Base-by-base conservation (phyloP, 768 basidiomycete species). In the Serendipita indica region DNA sequence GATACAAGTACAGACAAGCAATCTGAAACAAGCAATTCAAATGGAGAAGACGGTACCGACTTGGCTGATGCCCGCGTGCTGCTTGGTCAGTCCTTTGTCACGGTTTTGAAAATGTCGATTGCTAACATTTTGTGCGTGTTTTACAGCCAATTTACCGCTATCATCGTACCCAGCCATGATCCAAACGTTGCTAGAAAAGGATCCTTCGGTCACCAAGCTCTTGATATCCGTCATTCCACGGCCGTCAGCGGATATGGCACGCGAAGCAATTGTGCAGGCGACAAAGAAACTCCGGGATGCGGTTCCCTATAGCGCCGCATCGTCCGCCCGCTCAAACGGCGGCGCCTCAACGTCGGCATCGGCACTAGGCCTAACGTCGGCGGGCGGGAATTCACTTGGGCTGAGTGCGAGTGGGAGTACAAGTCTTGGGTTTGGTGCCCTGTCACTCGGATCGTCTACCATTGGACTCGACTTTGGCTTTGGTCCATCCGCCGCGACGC, bases 41-140 rank as follows among this genome's bases (percentile, higher is more conserved):
- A 63, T 33, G 65, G 67, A 16, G 25, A 67, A 34, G 74, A 74
- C 43, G 78, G 70, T 7, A 74, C 79, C 35, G 78, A 79, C 63
- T 84, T 85, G 65, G 78, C 89, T 6, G 84, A 88, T 67, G 79
- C 86, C 41, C 89, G 89, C 25, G 79, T 90, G 33, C 69, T 91
- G 60, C 74, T 91, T 60, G 89, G 89, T 88, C 67, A 60, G 82
- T 70, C 37, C 54, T 28, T n/a, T 27, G 14, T 56, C 41, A 45
- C 33, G 57, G 39, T 37, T 45, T 27, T 54, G 39, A 27, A 12
- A 33, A 58, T 59, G 39, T 60, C 27, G 39, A 41, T 58, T 60
- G 57, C 33, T 27, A 43, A 60, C 20, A 45, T 60, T 46, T 59
- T 66, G 57, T 64, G 65, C 52, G 49, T 16, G 1, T 27, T 58